Base-by-base conservation (phyloP, 768 basidiomycete species). In the Goffeauzyma gilvescens region DNA sequence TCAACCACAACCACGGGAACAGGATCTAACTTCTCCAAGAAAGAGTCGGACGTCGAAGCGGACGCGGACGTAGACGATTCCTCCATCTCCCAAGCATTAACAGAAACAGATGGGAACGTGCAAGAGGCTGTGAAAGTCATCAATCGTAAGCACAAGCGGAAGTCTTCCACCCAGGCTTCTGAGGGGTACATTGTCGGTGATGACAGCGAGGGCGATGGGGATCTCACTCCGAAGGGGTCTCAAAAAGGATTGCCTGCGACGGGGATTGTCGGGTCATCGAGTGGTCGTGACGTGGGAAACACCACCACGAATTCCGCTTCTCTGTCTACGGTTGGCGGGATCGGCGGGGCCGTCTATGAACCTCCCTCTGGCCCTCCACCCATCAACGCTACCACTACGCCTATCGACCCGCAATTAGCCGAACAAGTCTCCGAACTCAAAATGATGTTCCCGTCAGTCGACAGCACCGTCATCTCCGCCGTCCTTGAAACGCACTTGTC, bases 321-420 rank as follows among this genome's bases (percentile, higher is more conserved):
- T 79, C 48, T 68, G 69, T 2, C 50, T 79, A 50, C 71, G 75
- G n/a, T n/a, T n/a, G n/a, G n/a, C n/a, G n/a, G n/a, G n/a, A n/a
- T n/a, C n/a, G n/a, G n/a, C n/a, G n/a, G n/a, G n/a, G n/a, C n/a
- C n/a, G n/a, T n/a, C n/a, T n/a, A n/a, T n/a, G n/a, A n/a, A n/a
- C n/a, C 54, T 50, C 77, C 36, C 63, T 10, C 42, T 34, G 17
- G 14, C 25, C 18, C 6, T 23, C 9, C 22, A 10, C 4, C 37
- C 37, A 24, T 30, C 28, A n/a, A 30, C 28, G 28, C 28, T 9
- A 30, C 22, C 39, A 22, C 42, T 18, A 4, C 14, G 15, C 25
- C 41, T n/a, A 32, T 20, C 30, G 27, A 14, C 26, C 41, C 30
- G 23, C 31, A 21, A 6, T 18, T 21, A 20, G 17, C 31, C 6